Conservation (phyloP, 306 rosid species). For the Ziziphus jujuba region DNA sequence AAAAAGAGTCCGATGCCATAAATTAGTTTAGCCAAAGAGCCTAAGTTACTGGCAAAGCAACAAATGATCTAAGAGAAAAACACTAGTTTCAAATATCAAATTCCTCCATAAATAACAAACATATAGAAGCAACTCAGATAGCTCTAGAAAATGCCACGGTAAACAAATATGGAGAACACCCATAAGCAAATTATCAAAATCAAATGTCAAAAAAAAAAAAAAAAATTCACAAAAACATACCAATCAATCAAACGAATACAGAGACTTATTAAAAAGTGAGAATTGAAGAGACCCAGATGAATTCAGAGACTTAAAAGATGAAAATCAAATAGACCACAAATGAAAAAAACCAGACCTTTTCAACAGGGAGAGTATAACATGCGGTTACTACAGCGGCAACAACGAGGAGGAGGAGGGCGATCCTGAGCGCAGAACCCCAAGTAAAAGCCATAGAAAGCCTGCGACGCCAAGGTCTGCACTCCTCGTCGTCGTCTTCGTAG, state of each 20-base stretch:
- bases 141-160: too few species aligned
- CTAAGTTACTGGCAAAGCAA: neutral
- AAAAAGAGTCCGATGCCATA: too few species aligned
- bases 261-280: too few species aligned
- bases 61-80: neutral
- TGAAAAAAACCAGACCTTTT: constrained; percentile 53
- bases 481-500: constrained; percentile 54
- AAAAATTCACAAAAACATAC: neutral
- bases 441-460: constrained; percentile 64
- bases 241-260: neutral
- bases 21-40: neutral
- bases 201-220: too few species aligned
- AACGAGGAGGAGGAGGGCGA: constrained; percentile 65
- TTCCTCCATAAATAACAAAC: neutral
- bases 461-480: constrained; percentile 77
- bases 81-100: neutral
- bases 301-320: constrained; percentile 8
- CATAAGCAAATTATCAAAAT: constrained; percentile 5
- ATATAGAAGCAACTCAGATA: neutral
- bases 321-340: constrained; percentile 22
- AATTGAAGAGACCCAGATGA: too few species aligned
- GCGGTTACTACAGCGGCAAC: constrained; percentile 60
- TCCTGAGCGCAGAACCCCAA: constrained; percentile 65
- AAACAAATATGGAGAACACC: neutral
- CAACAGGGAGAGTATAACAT: constrained; percentile 80